These are phyloP conservation scores for Aspergillus ruber DNA, from an alignment of 2,329 filamentous ascomycete genomes.

Conservation along the genomic window DNA sequence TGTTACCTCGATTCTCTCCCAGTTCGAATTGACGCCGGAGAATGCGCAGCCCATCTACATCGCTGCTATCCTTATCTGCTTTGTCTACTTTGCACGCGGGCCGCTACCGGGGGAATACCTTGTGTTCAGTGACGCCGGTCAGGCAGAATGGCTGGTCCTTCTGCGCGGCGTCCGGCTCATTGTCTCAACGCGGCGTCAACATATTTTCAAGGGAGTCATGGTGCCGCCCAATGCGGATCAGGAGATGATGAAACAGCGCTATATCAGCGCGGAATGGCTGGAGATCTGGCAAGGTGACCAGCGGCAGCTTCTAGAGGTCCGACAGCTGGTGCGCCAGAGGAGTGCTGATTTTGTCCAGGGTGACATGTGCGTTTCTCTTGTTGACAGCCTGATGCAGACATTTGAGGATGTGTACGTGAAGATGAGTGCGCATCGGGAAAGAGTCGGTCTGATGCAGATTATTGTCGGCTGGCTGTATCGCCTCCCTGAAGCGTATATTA, in stretches of 20 bases:
- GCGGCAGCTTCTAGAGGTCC: constrained; percentile 6
- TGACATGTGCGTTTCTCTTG: constrained; percentile 5
- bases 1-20: constrained; percentile 22
- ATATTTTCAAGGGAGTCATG: constrained; percentile 11
- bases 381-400: constrained; percentile 10
- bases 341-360: constrained; percentile 5
- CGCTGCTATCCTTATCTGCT: constrained; percentile 24
- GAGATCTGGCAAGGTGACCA: constrained; percentile 1
- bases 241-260: neutral
- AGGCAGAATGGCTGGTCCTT: constrained; percentile 26
- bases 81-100: constrained; percentile 29
- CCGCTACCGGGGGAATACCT: constrained; percentile 25
- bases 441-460: constrained; percentile 15
- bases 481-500: constrained; percentile 15
- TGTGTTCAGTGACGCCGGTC: constrained; percentile 23
- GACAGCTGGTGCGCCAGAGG: constrained; percentile 10
- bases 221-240: neutral
- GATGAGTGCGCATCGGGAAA: constrained; percentile 5
- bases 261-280: constrained; percentile 10
- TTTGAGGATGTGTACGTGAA: constrained; percentile 14
- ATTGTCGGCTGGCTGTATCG: constrained; percentile 28
- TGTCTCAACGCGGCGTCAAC: constrained; percentile 8
- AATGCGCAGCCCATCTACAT: constrained; percentile 30
- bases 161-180: constrained; percentile 25
- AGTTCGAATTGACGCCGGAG: constrained; percentile 11